Base-by-base conservation (phyloP, 257 asterid genomes). In the Gardenia jasminoides region DNA sequence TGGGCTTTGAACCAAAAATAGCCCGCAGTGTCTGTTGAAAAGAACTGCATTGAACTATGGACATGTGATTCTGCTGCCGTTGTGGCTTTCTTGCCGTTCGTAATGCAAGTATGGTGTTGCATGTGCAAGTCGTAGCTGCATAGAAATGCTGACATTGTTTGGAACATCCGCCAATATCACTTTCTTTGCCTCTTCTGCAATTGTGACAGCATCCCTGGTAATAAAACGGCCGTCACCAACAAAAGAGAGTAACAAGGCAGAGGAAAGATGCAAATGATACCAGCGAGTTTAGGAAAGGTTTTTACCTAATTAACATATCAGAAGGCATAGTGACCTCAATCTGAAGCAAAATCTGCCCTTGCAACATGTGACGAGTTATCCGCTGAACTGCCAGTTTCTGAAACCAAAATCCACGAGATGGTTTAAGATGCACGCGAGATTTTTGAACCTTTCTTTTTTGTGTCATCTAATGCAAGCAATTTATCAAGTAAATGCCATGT, bases 261-360 rank as follows among this genome's bases (percentile, higher is more conserved):
- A 12, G 47, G 15, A 2, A 46, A 17, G 70, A 62, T 9, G 43
- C 15, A 7, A 47, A 62, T 10, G 28, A 3, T 2, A 41, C 64
- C 12, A 47, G 44, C 5, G 24, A 72, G 33, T n/a, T n/a, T 7
- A 39, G 68, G 13, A 11, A 26, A 26, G 47, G 36, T 28, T 36
- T 70, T 66, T 83, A 96, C 99, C 98, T 87, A 75, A 92, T 85
- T 56, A 86, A 81, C 24, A 84, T 86, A 83, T 91, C 88, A 1
- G 86, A 85, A 17, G 97, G 92, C 99, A 96, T 93, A 50, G 97
- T 85, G 79, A 93, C 95, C 84, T 96, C 97, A 61, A 96, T 88
- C 86, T 91, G 94, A 64, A 96, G 97, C 76, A 88, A 84, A 66
- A 88, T 84, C 80, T 92, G 87, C 36, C 99, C 97, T 83, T 92